phyloP scores from a whole-genome alignment of 1,284 basidiomycete genomes.

The Schizophyllum amplum region DNA sequence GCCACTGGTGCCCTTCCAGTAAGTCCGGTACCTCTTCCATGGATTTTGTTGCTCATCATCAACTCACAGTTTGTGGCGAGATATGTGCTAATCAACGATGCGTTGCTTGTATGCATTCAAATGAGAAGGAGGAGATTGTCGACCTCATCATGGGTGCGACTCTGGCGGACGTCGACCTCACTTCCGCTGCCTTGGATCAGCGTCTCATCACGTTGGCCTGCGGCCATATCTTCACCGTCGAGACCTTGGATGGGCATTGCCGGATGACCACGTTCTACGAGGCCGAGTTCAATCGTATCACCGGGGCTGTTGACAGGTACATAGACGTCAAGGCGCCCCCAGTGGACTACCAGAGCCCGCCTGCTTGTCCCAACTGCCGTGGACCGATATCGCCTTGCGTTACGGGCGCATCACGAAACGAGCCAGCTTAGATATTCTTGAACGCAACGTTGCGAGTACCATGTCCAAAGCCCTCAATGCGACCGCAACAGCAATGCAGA shows the following conservation, averaged over 20 bases:
- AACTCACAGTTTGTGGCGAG: neutral
- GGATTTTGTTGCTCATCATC: neutral
- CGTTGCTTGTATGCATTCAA: neutral
- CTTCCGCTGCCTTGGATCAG: neutral
- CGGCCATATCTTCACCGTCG: slow-evolving; percentile 48
- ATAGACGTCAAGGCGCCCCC: neutral
- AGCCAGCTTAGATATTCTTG: slow-evolving; percentile 54
- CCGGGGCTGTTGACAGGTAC: slow-evolving; percentile 15
- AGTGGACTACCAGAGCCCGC: slow-evolving; percentile 21
- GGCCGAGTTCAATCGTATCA: slow-evolving; percentile 10
- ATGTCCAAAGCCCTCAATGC: slow-evolving; percentile 23
- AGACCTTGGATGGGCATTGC: slow-evolving; percentile 61
- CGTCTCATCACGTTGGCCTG: neutral
- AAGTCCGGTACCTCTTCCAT: neutral
- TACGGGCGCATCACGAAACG: slow-evolving; percentile 58
- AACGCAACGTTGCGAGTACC: slow-evolving; percentile 47
- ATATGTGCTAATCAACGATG: neutral
- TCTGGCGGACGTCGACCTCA: neutral
- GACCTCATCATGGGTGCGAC: neutral
- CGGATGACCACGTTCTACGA: slow-evolving; percentile 46
- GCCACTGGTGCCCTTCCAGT: neutral
- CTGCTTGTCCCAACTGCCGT: slow-evolving; percentile 51
- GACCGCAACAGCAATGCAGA: too few species aligned
- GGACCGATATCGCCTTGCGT: slow-evolving; percentile 41
- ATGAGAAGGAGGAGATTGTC: neutral